Conservation (phyloP, 306 rosid species). For the Sophora flavescens region DNA sequence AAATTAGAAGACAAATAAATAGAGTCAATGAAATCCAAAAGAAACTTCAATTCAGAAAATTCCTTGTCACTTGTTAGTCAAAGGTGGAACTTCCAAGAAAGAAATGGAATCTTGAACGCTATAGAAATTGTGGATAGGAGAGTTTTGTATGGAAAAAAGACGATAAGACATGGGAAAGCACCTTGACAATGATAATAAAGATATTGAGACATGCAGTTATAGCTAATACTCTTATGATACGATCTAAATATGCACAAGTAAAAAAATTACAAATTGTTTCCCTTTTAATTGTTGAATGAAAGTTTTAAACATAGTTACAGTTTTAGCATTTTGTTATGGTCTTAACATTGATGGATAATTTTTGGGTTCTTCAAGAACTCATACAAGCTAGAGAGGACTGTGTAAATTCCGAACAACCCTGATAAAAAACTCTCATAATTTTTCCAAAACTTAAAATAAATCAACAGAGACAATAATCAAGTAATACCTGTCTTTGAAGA, state of each 20-base stretch:
- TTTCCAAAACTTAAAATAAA: conserved; percentile 10
- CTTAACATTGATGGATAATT: background rate
- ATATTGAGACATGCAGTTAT: conserved; percentile 1
- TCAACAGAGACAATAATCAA: conserved; percentile 19
- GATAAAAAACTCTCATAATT: background rate
- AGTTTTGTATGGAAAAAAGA: too few species aligned
- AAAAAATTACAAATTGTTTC: conserved; percentile 4
- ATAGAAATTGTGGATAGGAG: too few species aligned
- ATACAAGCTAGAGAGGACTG: background rate
- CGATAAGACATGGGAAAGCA: too few species aligned
- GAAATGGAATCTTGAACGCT: too few species aligned
- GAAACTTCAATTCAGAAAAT: too few species aligned
- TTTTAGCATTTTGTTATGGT: background rate
- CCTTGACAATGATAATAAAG: background rate
- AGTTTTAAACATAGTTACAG: conserved; percentile 14
- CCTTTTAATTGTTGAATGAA: conserved; percentile 20
- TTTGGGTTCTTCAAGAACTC: background rate
- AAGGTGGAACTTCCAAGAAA: too few species aligned
- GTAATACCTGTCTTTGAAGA: conserved; percentile 66
- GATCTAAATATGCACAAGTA: background rate
- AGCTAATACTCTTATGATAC: background rate
- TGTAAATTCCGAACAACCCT: conserved; percentile 5
- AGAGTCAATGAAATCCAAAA: too few species aligned
- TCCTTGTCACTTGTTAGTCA: too few species aligned
- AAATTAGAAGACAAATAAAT: too few species aligned